phyloP scores from a whole-genome alignment of 306 rosid species.

The Fagus crenata region DNA sequence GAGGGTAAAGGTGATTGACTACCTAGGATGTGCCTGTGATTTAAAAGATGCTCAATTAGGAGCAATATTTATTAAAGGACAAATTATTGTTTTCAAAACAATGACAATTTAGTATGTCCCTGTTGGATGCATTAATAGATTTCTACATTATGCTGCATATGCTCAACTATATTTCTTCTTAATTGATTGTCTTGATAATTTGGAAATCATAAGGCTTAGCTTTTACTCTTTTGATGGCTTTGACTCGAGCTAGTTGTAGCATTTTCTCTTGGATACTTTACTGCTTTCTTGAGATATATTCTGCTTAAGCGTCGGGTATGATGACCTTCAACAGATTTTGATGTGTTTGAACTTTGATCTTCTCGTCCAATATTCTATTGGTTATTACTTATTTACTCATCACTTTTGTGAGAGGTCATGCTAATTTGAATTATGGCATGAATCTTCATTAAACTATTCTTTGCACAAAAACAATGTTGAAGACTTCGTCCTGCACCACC shows the following conservation, averaged over 20 bases:
- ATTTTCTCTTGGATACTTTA: not conserved
- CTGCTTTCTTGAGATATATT: not conserved
- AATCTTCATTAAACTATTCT: too few relatives aligned
- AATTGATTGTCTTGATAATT: not conserved
- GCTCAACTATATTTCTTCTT: not conserved
- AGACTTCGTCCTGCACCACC: too few relatives aligned
- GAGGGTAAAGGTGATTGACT: conserved; percentile 62
- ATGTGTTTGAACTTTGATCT: too few relatives aligned
- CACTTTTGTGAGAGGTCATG: too few relatives aligned
- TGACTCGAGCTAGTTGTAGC: not conserved
- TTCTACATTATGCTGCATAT: not conserved
- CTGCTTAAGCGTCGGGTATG: not conserved
- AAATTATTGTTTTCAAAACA: not conserved
- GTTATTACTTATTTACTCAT: too few relatives aligned
- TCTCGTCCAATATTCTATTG: too few relatives aligned
- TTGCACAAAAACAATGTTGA: too few relatives aligned
- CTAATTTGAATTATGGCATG: too few relatives aligned
- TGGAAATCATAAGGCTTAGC: not conserved
- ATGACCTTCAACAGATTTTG: not conserved
- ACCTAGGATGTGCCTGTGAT: too few relatives aligned
- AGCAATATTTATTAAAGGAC: conserved; percentile 40
- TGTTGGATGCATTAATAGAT: not conserved
- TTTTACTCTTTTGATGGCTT: not conserved
- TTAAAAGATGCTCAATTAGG: conserved; percentile 32
- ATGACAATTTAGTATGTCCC: not conserved